Conservation (phyloP, 169 alveolate species). For the Cryptosporidium tyzzeri region DNA sequence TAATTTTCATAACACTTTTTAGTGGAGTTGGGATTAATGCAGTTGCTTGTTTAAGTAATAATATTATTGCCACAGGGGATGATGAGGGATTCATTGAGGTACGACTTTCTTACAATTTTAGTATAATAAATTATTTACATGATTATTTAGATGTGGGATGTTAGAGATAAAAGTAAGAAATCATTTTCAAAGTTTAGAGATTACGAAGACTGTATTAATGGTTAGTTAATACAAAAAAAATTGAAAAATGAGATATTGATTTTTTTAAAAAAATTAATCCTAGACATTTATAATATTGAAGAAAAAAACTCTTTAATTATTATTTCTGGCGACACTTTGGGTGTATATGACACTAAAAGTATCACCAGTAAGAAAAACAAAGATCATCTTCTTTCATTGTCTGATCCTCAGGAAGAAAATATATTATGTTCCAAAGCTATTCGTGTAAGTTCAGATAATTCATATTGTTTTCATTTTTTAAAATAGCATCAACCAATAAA, state of each 20-base stretch:
- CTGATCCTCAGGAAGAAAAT: constrained; percentile 74
- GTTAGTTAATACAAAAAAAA: constrained; percentile 10
- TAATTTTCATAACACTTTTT: neutral
- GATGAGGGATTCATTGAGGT: constrained; percentile 69
- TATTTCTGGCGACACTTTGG: constrained; percentile 56
- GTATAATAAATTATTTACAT: neutral
- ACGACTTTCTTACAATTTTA: neutral
- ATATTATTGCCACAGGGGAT: constrained; percentile 42
- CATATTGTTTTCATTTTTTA: neutral
- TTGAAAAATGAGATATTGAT: neutral
- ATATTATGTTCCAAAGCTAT: constrained; percentile 41
- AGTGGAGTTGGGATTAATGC: constrained; percentile 61
- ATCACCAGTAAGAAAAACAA: constrained; percentile 42
- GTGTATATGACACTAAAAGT: constrained; percentile 46
- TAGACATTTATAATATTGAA: constrained; percentile 34
- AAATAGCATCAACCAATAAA: neutral
- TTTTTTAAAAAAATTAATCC: neutral
- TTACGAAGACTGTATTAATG: constrained; percentile 68
- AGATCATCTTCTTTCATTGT: constrained; percentile 47
- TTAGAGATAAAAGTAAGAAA: constrained; percentile 30
- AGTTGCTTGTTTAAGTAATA: neutral
- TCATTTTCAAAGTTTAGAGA: constrained; percentile 55
- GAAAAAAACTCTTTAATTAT: constrained; percentile 29
- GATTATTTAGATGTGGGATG: constrained; percentile 51
- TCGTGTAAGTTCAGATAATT: constrained; percentile 35